Evolutionary conservation across 2,329 filamentous ascomycete species (phyloP), one percentile per base, ranked within the genome.

Genomic region (Alternaria novae-zelandiae): DNA sequence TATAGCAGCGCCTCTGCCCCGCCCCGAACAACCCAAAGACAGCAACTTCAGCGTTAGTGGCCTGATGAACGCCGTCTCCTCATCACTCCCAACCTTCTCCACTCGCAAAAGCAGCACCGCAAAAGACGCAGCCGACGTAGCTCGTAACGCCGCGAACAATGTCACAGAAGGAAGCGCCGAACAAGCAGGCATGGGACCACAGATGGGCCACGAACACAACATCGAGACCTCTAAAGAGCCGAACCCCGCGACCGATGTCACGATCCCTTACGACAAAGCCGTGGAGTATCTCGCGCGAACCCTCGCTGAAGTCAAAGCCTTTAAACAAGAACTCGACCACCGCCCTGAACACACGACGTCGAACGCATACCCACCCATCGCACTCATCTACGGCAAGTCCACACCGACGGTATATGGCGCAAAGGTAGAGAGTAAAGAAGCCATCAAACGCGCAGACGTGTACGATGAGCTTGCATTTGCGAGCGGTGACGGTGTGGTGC

Each of bases 391-490:
- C 80, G 91, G 92, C 59, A 97, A 97, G 78, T 89, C 89, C 23
- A 92, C 91, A 1, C 94, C 94, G 0, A 97, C 94, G 0, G 92
- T 97, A 1, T 93, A 90, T 75, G 93, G 91, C 0, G 93, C 92
- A 0, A 89, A 90, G 47, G 93, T 98, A 0, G 82, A 86, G 13
- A 88, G 88, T 3, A 84, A 86, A 4, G 93, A 95, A 57, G 89
- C 86, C 0, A 97, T 97, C 69, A 87, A 89, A 54, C 88, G 89
- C 64, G 83, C 88, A 0, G 93, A 96, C 78, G 90, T 89, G 1
- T 97, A 97, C 77, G 93, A 97, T 68, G 90, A 96, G 70, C 84
- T 98, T 3, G 87, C 93, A 0, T 97, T 97, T 81, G 91, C 91
- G 1, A 90, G 90, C 21, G 94, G 94, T 3, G 94, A 98, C 76